A percentile compares a stretch with the other conserved stretches of the same genome.
Evolutionary conservation across 23 red algal genomes (phyloP).

Genomic region (Porphyridium purpureum): DNA sequence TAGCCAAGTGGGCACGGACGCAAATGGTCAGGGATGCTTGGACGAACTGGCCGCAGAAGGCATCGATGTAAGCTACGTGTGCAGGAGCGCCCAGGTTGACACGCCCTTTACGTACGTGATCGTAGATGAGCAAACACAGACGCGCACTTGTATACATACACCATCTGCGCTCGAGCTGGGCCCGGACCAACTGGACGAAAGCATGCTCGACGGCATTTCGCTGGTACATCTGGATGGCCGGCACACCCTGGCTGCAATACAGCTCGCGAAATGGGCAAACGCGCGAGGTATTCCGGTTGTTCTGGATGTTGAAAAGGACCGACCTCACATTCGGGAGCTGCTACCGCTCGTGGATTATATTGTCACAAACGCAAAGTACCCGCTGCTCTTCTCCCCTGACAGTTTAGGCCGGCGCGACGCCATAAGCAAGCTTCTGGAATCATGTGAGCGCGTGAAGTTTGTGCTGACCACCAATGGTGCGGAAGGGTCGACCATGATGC

Average conservation of each 20-base stretch:
- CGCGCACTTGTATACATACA: slow-evolving; percentile 83
- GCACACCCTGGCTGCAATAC: slow-evolving; percentile 57
- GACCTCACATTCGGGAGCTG: slow-evolving; percentile 34
- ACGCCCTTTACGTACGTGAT: slow-evolving; percentile 90
- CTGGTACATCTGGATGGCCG: slow-evolving; percentile 59
- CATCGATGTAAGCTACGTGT: slow-evolving; percentile 41
- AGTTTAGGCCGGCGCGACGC: slow-evolving; percentile 3
- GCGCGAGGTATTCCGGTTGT: slow-evolving; percentile 49
- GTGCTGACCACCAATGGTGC: slow-evolving; percentile 16
- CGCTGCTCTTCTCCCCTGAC: slow-evolving; percentile 18
- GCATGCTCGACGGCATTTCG: slow-evolving; percentile 21
- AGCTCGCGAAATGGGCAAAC: slow-evolving; percentile 45
- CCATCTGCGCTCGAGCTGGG: slow-evolving; percentile 30
- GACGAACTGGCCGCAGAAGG: slow-evolving; percentile 57
- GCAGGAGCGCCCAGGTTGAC: slow-evolving; percentile 1
- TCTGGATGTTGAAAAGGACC: slow-evolving; percentile 69
- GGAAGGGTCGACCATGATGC: slow-evolving; percentile 21
- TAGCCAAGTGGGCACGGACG: slow-evolving; percentile 59
- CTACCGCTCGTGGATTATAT: slow-evolving; percentile 80
- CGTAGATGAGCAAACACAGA: slow-evolving; percentile 31
- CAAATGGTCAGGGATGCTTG: slow-evolving; percentile 14
- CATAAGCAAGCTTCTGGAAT: slow-evolving; percentile 7
- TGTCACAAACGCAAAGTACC: slow-evolving; percentile 63
- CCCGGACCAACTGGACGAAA: neutral
- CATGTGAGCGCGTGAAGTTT: neutral